Conservation (phyloP, 495 filamentous ascomycete species). For the Penicillium paradoxum region DNA sequence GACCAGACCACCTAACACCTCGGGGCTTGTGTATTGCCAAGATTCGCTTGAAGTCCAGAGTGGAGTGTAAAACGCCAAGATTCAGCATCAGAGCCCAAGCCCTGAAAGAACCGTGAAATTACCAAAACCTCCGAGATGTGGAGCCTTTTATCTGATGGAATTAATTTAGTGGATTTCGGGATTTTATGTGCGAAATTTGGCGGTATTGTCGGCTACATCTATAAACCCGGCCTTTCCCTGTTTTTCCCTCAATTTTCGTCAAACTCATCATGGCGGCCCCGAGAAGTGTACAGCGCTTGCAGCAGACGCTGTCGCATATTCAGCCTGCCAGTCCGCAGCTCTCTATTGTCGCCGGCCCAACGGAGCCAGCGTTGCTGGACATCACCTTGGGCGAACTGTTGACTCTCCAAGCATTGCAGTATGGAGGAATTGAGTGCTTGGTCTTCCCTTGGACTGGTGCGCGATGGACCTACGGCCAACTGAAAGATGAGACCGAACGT, state of each 20-base stretch:
- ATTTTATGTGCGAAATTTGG: conserved; percentile 3
- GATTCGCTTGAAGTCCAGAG: conserved; percentile 2
- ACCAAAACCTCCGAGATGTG: conserved; percentile 1
- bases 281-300: conserved; percentile 30
- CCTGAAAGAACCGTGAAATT: not conserved
- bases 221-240: conserved; percentile 8
- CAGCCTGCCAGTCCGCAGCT: conserved; percentile 21
- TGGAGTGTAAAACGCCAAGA: conserved; percentile 1
- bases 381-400: conserved; percentile 59
- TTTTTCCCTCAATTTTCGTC: conserved; percentile 3
- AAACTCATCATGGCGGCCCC: conserved; percentile 26
- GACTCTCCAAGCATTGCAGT: conserved; percentile 56
- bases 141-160: conserved; percentile 10
- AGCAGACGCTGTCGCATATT: conserved; percentile 37
- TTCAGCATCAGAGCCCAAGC: not conserved
- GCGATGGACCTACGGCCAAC: conserved; percentile 60
- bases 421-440: conserved; percentile 54
- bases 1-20: not conserved
- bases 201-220: conserved; percentile 10
- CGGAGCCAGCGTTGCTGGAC: conserved; percentile 54
- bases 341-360: conserved; percentile 56
- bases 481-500: conserved; percentile 55
- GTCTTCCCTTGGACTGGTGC: conserved; percentile 63
- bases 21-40: conserved; percentile 1
- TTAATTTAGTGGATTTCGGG: not conserved